Evolutionary conservation across 345 rosid genomes (phyloP).

Genomic region (Aquilaria yunnanensis): DNA sequence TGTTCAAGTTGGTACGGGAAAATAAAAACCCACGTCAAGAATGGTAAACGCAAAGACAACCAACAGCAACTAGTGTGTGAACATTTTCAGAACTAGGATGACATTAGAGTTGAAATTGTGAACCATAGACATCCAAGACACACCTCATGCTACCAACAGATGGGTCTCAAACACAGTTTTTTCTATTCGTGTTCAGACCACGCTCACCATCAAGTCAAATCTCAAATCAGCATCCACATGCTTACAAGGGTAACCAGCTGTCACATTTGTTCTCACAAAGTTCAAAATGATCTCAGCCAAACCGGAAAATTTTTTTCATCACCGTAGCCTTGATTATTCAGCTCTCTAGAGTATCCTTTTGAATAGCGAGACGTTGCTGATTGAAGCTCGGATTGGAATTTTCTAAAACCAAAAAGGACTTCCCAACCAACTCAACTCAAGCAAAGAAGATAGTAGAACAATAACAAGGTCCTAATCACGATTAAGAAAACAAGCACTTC

Average conservation of each 20-base stretch:
- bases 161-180: constrained; percentile 5
- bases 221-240: constrained; percentile 9
- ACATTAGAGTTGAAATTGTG: background rate
- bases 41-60: too few species aligned
- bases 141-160: background rate
- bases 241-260: background rate
- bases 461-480: constrained; percentile 14
- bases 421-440: background rate
- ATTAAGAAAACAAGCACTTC: constrained; percentile 10
- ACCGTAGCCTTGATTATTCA: background rate
- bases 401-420: constrained; percentile 1
- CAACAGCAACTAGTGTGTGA: too few species aligned
- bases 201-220: too few species aligned
- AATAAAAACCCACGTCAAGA: background rate
- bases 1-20: too few species aligned
- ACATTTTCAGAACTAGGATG: background rate
- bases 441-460: background rate
- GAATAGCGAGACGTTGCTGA: constrained; percentile 4
- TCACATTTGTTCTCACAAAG: background rate
- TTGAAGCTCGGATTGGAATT: background rate
- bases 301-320: background rate
- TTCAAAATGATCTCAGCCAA: constrained; percentile 2
- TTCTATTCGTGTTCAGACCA: too few species aligned
- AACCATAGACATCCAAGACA: background rate
- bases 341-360: background rate